Base-by-base conservation (phyloP, 345 rosid genomes). In the Turritis glabra region DNA sequence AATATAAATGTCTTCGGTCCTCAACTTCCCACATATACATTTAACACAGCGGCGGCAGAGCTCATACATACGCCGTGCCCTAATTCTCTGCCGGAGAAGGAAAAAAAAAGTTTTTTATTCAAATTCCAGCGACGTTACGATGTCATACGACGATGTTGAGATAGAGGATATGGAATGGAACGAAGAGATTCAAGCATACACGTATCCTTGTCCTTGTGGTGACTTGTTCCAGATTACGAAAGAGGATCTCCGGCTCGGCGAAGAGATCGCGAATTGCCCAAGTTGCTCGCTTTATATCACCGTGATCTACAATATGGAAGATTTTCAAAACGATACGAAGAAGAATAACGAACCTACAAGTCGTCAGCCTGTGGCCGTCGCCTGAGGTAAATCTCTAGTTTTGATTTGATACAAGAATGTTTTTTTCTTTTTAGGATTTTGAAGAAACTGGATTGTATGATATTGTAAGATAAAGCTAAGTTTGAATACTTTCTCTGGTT, bases 101-200 rank as follows among this genome's bases (percentile, higher is more conserved):
- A 27, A 14, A 21, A 0, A 22, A 11, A 7, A 23, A 22, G 3
- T 5, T 6, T 18, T 27, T 5, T 17, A n/a, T n/a, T 66, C 9
- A 5, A 52, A 61, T 15, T 30, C 38, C 63, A 64, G 47, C 48
- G 47, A 22, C 6, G 5, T 46, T 50, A 47, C 67, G 75, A 93
- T 91, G 97, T 94, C 98, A 40, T 94, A 91, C 88, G 98, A 94
- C 83, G 97, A 94, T 46, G 96, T 94, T 21, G 98, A 91, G 88
- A 94, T 94, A 67, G 97, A 94, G 44, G 98, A 94, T 54, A 90
- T 94, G 98, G 90, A 90, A 75, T 91, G 98, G 98, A 91, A 77
- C 77, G 90, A 87, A 64, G 92, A 90, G 84, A 65, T 91, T 15
- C 79, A 85, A 69, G 86, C 89, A 26, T 91, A 82, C 78, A 94